Base-by-base conservation (phyloP, 345 rosid species). In the Pugionium dolabratum region DNA sequence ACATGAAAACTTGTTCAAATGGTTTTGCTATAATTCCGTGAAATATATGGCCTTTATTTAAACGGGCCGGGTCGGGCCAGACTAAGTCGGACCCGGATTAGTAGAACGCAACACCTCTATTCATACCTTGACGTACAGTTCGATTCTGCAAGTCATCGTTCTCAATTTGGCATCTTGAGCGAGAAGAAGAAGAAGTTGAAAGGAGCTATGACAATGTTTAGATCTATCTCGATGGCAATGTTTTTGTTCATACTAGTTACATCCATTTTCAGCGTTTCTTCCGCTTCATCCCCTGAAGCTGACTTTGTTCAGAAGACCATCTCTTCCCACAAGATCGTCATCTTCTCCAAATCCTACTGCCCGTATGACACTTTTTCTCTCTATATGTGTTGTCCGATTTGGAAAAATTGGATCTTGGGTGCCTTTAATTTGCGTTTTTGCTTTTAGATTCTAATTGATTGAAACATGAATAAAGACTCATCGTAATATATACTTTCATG, bases 331-430 rank as follows among this genome's bases (percentile, higher is more conserved):
- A 74, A 83, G 81, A 87, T 92, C 82, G 89, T 89, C 82, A 86
- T 92, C 79, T 92, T 92, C 91, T 92, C 98, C 78, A 92, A 92
- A 62, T 89, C 98, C 48, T 92, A 92, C 74, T 92, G 98, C 95
- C 95, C 98, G 95, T 92, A 81, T 1, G 55, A 4, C 35, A 44
- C 64, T 49, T 72, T 44, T 41, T 36, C 32, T 42, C 42, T 54
- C 58, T 39, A n/a, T n/a, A n/a, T 27, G 26, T 10, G 45, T 11
- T 65, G 25, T 18, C 4, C 51, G 34, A 44, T 72, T 36, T 7
- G 32, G 2, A 67, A 53, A 45, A 60, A 7, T 59, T 52, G 57
- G 36, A 66, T 53, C 68, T 59, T 66, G 3, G 27, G 26, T 35
- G 4, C 1, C 48, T 43, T 72, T 26, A 10, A 30, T 57, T 41